Base-by-base conservation (phyloP, 78 protist species). In the Dictyostelium capitatum region DNA sequence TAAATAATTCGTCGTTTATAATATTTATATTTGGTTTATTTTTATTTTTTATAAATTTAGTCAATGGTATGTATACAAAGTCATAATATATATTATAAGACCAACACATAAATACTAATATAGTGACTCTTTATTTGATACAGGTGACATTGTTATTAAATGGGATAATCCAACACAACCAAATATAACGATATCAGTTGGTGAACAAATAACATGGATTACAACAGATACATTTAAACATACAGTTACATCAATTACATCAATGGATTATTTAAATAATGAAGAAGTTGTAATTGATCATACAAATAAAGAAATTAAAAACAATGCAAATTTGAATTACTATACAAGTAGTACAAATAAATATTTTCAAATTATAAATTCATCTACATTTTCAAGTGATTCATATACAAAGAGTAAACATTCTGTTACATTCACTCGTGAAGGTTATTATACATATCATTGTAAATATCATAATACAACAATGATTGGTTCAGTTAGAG, bases 181-280 rank as follows among this genome's bases (percentile, higher is more conserved):
- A 23, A 56, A 77, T 30, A 51, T 77, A 10, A 77, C 82, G 11
- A 25, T 77, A 25, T 50, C 67, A 10, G 82, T 77, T 54, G 82
- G 82, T 30, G 82, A 77, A 25, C 70, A 62, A 62, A 69, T 82
- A 6, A 70, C 77, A 19, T 82, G 90, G 90, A 51, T 82, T 8
- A 82, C 90, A 12, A 28, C 79, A 30, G 90, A 82, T 62, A 54
- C 30, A 19, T 10, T 51, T 25, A 67, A 12, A 28, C 90, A 82
- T 47, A 82, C 90, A 15, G 80, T 82, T 3, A 82, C 90, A 65
- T 82, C 90, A 37, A 23, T 28, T 30, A 50, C 47, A 51, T 23
- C 37, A 41, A 46, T 77, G 10, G 37, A 51, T 51, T 9, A 43
- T 32, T 14, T 62, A 11, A 62, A 62, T 62, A 62, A 62, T 25